Conservation (phyloP, 148 eudicot species). For the Hydrangea macrophylla region DNA sequence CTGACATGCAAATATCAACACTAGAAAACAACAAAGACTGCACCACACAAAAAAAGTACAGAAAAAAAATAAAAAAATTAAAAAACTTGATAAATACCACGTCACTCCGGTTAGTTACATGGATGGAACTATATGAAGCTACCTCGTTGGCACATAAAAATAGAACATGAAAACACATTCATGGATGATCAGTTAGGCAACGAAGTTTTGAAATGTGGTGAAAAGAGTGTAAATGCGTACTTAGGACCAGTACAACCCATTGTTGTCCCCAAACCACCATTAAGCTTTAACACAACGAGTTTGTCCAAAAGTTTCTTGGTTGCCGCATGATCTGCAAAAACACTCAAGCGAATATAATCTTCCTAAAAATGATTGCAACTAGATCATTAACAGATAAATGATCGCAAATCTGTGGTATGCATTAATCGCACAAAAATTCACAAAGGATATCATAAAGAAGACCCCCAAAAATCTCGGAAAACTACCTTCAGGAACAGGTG, state of each 20-base stretch:
- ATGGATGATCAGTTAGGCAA: neutral
- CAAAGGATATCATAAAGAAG: no score
- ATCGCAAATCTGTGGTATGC: no score
- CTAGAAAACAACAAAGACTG: neutral
- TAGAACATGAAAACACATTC: neutral
- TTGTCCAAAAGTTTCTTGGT: conserved; percentile 79
- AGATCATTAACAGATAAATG: no score
- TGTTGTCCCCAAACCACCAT: conserved; percentile 99
- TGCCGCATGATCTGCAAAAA: conserved; percentile 56
- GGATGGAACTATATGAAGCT: neutral
- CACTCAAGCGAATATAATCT: conserved; percentile 6
- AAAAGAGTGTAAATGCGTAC: conserved; percentile 39
- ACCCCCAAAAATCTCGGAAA: no score
- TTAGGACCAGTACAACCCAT: conserved; percentile 99
- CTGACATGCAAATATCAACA: no score
- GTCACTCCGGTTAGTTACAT: neutral
- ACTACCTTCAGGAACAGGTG: conserved; percentile 67
- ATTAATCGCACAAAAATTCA: no score
- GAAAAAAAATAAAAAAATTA: no score
- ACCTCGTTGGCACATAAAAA: neutral
- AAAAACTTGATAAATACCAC: no score
- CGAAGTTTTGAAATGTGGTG: neutral
- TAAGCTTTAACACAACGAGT: conserved; percentile 97
- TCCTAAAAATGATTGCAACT: no score
- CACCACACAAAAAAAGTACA: neutral